These are phyloP conservation scores for Pseudopyricularia javanii DNA, from an alignment of 2,329 filamentous ascomycete genomes.

Conservation along the genomic window DNA sequence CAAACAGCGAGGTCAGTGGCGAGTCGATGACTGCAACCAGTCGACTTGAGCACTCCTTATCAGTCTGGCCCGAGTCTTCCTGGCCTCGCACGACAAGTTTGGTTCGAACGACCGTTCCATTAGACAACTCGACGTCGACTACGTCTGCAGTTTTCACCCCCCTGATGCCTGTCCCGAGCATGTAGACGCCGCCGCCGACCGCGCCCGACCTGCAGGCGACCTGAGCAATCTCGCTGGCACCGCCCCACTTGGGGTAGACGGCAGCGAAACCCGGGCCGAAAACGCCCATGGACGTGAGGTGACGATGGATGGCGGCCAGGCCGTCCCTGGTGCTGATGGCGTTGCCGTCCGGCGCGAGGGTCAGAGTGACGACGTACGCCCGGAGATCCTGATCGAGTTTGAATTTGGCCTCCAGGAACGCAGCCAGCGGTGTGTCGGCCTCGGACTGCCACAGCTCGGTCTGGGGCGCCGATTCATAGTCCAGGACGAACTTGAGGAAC, in stretches of 20 bases:
- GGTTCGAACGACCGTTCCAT: conserved; percentile 43
- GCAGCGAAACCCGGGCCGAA: conserved; percentile 85
- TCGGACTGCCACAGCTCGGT: conserved; percentile 44
- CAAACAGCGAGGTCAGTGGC: conserved; percentile 54
- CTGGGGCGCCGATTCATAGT: conserved; percentile 48
- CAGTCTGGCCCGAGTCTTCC: conserved; percentile 12
- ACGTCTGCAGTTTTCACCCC: conserved; percentile 13
- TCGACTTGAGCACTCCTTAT: conserved; percentile 24
- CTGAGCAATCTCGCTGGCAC: conserved; percentile 77
- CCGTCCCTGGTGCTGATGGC: conserved; percentile 49
- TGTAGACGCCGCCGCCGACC: conserved; percentile 84
- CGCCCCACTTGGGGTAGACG: conserved; percentile 87
- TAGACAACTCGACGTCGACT: conserved; percentile 38
- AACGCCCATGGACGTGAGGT: conserved; percentile 74
- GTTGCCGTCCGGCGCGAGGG: conserved; percentile 56
- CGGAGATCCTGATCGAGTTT: conserved; percentile 57
- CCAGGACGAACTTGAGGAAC: conserved; percentile 76
- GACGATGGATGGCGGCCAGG: conserved; percentile 60
- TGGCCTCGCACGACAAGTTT: conserved; percentile 36
- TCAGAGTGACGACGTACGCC: conserved; percentile 51
- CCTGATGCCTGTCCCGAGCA: conserved; percentile 60
- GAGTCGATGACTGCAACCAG: conserved; percentile 60
- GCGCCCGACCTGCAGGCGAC: conserved; percentile 83
- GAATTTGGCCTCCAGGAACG: conserved; percentile 51
- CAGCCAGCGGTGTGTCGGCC: conserved; percentile 37